Base-by-base conservation (phyloP, 192 early-diverging fungal species). In the Rhizophagus sp. region DNA sequence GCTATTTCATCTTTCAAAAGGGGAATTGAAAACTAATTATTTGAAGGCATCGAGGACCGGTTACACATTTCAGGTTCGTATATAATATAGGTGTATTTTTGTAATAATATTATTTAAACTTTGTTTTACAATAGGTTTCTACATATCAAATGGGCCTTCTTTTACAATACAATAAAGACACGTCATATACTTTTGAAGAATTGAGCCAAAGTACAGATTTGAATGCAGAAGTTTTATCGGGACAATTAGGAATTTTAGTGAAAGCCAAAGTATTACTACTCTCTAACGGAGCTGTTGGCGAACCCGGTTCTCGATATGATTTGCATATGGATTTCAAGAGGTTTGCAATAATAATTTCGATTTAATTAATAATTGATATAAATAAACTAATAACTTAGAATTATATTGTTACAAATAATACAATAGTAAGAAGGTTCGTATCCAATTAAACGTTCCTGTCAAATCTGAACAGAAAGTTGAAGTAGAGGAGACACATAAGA, bases 121-220 rank as follows among this genome's bases (percentile, higher is more conserved):
- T n/a, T 8, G 3, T 47, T 25, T 3, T 22, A 22, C 86, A 88
- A 61, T 74, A 89, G 85, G 92, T 94, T 7, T 93, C 94, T 8
- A 94, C 93, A 3, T 98, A 93, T 84, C 97, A 99, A 85, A 94
- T 98, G 92, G 96, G 93, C 39, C 91, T 99, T 11, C 89, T 99
- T 62, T 85, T 98, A 57, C 93, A 95, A 83, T 99, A 94, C 88
- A 98, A 97, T 84, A 88, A 88, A 34, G 88, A 86, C 3, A 89
- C 91, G 19, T 88, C 89, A 1, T 97, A 95, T 84, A 91, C 93
- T 0, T 92, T 91, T 70, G 91, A 90, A 63, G 96, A 97, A 70
- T 87, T 98, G 7, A 75, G 86, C n/a, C 83, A 87, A 22, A 88
- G 84, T 61, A 99, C 97, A 2, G 92, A 89, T 17, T 84, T 99